Base-by-base conservation (phyloP, 176 grass and related monocot genomes). In the Zea luxurians region DNA sequence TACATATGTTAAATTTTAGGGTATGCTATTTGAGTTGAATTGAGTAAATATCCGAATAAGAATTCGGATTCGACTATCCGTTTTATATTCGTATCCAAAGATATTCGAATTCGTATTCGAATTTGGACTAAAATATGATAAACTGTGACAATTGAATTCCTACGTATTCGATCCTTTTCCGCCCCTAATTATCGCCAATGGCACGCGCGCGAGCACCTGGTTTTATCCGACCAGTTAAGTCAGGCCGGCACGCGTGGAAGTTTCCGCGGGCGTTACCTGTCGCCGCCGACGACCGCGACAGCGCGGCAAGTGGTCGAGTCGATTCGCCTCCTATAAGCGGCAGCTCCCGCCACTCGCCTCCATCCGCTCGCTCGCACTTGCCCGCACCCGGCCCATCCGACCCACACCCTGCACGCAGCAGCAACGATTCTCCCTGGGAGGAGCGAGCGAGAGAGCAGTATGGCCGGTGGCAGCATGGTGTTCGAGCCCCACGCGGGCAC, bases 401-500 rank as follows among this genome's bases (percentile, higher is more conserved):
- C 38, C 13, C 55, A 43, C 55, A 38, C 35, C 55, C 11, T 11
- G 15, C 4, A 6, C 52, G 27, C 34, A 6, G 15, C 18, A 36
- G 44, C 35, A 59, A 11, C 10, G 48, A 18, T 42, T 12, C 71
- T 58, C 46, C 20, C 4, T n/a, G 17, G 21, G 43, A 27, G 50
- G 7, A 16, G 54, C 13, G 20, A 16, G 13, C 5, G 43, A 61
- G 48, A 20, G 37, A 27, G 40, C 7, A 18, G 5, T 5, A 88
- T 88, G 86, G 76, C 37, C 59, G 46, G 18, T 20, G 21, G 18
- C 50, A 17, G 70, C 48, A 10, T 48, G 66, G 84, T 78, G 66
- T 81, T 87, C 71, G 89, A 81, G 76, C 55, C 5, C 21, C 73
- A 58, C 64, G 37, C 46, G 61, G 78, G 8, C 40, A 57, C 18